Conservation (phyloP, 495 filamentous ascomycete species). For the Penicillium paradoxum region DNA sequence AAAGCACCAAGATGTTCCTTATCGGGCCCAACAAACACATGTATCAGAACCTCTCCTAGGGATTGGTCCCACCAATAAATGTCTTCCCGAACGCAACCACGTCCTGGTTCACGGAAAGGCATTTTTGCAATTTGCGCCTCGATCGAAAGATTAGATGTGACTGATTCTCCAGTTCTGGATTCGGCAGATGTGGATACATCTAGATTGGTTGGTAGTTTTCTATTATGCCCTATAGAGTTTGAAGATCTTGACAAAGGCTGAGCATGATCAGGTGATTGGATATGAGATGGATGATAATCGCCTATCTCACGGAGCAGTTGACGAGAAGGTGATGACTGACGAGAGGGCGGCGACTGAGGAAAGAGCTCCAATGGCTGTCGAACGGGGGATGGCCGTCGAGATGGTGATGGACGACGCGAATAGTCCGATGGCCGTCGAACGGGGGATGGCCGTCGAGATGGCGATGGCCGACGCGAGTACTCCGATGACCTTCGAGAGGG, state of each 20-base stretch:
- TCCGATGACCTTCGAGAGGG: background rate
- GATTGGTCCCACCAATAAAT: constrained; percentile 14
- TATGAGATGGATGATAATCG: background rate
- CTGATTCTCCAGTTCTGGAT: background rate
- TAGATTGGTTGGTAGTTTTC: background rate
- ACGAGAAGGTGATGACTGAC: background rate
- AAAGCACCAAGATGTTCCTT: constrained; percentile 32
- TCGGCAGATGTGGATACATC: background rate
- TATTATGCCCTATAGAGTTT: background rate
- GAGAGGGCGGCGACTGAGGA: background rate
- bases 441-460: background rate
- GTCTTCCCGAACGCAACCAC: background rate
- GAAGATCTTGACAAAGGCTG: background rate
- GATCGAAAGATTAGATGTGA: background rate
- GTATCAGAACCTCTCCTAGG: constrained; percentile 19
- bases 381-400: background rate
- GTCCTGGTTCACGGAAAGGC: background rate
- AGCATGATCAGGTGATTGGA: background rate
- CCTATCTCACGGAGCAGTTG: background rate
- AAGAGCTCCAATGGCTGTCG: background rate
- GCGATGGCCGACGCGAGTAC: background rate
- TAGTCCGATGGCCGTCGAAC: background rate
- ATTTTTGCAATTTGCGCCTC: background rate
- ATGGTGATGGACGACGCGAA: background rate
- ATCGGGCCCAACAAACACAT: constrained; percentile 35